Evolutionary conservation across 305 asterid genomes (phyloP).

Genomic region (Stenogyne calaminthoides): DNA sequence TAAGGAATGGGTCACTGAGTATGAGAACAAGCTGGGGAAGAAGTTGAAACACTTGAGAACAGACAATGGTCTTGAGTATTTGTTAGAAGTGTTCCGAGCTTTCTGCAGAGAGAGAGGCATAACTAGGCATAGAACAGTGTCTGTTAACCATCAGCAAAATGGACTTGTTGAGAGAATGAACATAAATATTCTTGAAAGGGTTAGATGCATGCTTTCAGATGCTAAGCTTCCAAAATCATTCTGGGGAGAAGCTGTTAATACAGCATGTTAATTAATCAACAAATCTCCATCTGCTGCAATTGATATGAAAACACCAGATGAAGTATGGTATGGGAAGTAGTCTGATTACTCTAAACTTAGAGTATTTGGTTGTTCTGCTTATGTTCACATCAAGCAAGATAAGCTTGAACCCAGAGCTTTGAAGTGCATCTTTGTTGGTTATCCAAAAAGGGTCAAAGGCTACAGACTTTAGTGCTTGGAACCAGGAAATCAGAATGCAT

Average conservation of each 20-base stretch:
- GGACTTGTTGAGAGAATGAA: not conserved
- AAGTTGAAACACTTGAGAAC: no score
- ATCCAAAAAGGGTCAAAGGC: no score
- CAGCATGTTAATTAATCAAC: not conserved
- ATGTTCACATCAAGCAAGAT: no score
- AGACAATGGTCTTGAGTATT: no score
- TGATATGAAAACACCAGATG: not conserved
- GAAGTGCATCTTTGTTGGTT: no score
- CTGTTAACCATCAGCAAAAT: not conserved
- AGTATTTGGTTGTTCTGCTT: not conserved
- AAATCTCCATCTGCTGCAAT: not conserved
- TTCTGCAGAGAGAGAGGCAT: not conserved
- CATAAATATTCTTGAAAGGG: not conserved
- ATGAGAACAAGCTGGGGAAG: no score
- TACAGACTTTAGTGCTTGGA: no score
- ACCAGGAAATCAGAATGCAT: no score
- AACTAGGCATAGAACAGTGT: not conserved
- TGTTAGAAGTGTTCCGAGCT: no score
- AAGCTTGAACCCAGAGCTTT: no score
- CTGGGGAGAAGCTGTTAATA: not conserved
- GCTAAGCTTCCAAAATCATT: no score
- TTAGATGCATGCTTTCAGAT: not conserved
- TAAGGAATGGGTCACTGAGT: no score
- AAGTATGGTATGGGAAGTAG: not conserved
- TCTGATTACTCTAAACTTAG: not conserved